Base-by-base conservation (phyloP, 768 basidiomycete species). In the Coprinellus micaceus region DNA sequence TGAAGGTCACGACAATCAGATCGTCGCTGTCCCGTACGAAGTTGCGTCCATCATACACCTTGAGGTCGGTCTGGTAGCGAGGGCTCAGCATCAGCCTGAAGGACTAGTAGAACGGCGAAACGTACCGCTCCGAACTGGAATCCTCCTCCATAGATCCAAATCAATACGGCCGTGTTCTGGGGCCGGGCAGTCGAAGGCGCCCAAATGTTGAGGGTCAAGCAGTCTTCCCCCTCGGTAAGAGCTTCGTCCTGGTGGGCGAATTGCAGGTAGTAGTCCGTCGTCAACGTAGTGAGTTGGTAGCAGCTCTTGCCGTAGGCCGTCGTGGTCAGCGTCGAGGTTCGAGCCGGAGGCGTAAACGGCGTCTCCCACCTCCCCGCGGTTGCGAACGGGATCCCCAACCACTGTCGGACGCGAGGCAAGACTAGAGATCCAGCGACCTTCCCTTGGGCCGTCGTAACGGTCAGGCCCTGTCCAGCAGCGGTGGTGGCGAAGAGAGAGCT, bases 141-240 rank as follows among this genome's bases (percentile, higher is more conserved):
- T 6, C 62, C 66, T 24, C 75, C 75, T 15, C 75, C 75, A 56
- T 73, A 74, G 19, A 74, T 68, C 71, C 69, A 74, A 4, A 73
- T 19, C 51, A 75, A 53, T 15, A 73, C 73, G 9, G 74, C 72
- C 2, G 71, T 70, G 7, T 60, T 62, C 57, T 75, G 74, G 49
- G 69, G 69, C 40, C 72, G 64, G 17, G 22, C 15, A 0, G 60
- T 26, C 33, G 64, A 71, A 17, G 75, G 75, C 15, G 71, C 59
- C 75, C 74, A 77, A 17, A 77, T 63, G 52, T 76, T 77, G 47
- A 74, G 61, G 9, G 59, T 72, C 41, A 74, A 48, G 50, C 76
- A 77, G 28, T 69, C 48, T 54, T 77, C 76, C 3, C 70, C 69
- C 45, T 71, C 70, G 0, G 68, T 63, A 6, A 71, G 63, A 37